Evolutionary conservation across 176 grass and related monocot species (phyloP), one percentile per base, ranked within the genome.

Genomic region (Rhynchospora pubera): DNA sequence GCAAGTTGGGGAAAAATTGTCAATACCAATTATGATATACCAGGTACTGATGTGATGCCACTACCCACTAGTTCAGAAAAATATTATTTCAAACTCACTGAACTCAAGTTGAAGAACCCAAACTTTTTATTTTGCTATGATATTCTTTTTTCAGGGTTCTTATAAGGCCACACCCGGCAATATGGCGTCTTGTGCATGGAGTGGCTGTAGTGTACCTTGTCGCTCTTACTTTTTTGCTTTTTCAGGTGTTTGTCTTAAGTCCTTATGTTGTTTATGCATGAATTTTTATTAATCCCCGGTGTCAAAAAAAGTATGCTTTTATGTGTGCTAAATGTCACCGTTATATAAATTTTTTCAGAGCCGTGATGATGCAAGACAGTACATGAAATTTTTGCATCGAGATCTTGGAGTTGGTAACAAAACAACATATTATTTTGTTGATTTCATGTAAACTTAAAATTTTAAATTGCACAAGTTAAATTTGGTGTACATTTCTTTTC

Each of bases 131-230:
- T 68, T 68, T 24, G 9, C 30, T 30, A 30, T 34, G 3, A 1
- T 68, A 24, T 79, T 50, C 67, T 9, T 79, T 80, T 83, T 57
- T 83, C 70, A 97, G 94, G 58, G 94, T 93, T 34, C 89, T 97
- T 55, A 97, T 97, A 80, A 90, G 91, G 87, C 91, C 94, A 57
- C 91, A 97, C 86, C 94, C 91, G 88, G 91, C 94, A 5, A 90
- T 97, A 85, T 97, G n/a, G 94, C 90, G 94, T 43, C 87, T 97
- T 53, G 91, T 97, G 79, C 94, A 97, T 81, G 94, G 94, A 57
- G 85, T 93, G n/a, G 86, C 89, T 79, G 91, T 97, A 82, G 89
- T 93, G 81, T 97, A 97, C 79, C 89, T 97, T 82, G 87, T 91
- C 30, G 78, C 94, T 59, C 94, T 97, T 62, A 93, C 94, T 9